Percentiles rank a stretch among this genome's conserved stretches.
Conservation (phyloP, 495 filamentous ascomycete genomes). For the Neurospora sp. region DNA sequence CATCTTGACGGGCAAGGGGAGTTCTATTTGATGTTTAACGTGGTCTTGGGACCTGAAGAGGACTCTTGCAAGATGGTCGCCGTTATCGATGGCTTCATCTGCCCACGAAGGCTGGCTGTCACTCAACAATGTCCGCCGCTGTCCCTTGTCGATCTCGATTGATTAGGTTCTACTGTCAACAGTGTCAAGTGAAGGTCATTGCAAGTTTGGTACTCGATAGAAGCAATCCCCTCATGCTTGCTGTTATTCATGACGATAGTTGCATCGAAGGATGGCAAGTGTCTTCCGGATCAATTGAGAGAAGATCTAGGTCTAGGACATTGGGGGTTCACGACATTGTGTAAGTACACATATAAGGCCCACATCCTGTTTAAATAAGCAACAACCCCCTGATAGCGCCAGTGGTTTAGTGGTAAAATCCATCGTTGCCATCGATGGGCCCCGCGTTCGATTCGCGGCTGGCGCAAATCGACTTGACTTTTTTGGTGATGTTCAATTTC, state of each 20-base stretch:
- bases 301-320: neutral
- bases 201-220: neutral
- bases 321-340: neutral
- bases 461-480: neutral
- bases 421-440: neutral
- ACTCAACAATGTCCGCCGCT: neutral
- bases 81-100: neutral
- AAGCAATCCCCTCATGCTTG: neutral
- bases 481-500: neutral
- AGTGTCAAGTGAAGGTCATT: neutral
- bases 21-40: neutral
- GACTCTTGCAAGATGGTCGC: neutral
- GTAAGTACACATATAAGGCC: neutral
- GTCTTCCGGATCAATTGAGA: neutral
- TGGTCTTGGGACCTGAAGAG: neutral
- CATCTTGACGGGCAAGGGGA: neutral
- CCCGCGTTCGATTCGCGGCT: neutral
- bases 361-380: fast-evolving
- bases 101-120: neutral
- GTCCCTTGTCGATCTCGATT: neutral
- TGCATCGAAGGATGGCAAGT: neutral
- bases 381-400: neutral
- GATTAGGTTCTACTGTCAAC: neutral
- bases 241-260: neutral
- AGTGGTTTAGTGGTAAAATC: neutral